These are phyloP conservation scores for Westerdykella ornata DNA, from an alignment of 2,329 filamentous ascomycete genomes.

Conservation along the genomic window DNA sequence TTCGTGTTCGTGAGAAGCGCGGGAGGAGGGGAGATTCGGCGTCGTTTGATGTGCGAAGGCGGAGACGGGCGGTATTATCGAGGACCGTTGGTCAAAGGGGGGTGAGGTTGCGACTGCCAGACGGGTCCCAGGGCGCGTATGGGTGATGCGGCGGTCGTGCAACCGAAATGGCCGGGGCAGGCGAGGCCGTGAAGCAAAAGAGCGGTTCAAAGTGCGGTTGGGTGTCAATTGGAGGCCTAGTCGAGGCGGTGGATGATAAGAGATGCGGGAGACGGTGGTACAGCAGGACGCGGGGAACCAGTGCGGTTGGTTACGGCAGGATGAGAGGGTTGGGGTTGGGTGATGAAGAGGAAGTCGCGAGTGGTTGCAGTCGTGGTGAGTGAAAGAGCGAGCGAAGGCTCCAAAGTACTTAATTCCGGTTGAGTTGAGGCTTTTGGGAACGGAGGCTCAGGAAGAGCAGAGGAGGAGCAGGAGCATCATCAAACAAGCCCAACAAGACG, in stretches of 20 bases:
- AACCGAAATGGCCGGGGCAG: conserved; percentile 10
- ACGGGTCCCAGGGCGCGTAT: conserved; percentile 7
- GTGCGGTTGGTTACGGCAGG: neutral
- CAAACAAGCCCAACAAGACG: too few relatives aligned
- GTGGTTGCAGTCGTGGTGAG: neutral
- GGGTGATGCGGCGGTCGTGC: conserved; percentile 15
- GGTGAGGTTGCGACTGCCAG: neutral
- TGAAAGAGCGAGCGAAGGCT: neutral
- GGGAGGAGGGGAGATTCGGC: neutral
- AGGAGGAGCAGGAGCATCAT: too few relatives aligned
- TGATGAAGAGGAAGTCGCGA: neutral
- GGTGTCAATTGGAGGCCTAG: conserved; percentile 28
- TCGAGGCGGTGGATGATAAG: conserved; percentile 31
- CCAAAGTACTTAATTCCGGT: too few relatives aligned
- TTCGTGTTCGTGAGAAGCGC: too few relatives aligned
- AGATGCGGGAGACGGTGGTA: conserved; percentile 23
- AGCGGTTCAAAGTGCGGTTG: conserved; percentile 22
- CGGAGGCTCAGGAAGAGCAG: too few relatives aligned
- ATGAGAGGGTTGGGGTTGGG: conserved; percentile 1
- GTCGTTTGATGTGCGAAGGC: neutral
- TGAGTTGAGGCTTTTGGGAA: too few relatives aligned
- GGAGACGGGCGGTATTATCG: neutral
- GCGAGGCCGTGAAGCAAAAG: conserved; percentile 10
- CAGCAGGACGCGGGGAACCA: conserved; percentile 25
- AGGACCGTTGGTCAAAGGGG: neutral